A percentile compares a stretch with the other conserved stretches of the same genome.
Evolutionary conservation across 768 basidiomycete genomes (phyloP).

Genomic region (Podaxis carcinomalis): DNA sequence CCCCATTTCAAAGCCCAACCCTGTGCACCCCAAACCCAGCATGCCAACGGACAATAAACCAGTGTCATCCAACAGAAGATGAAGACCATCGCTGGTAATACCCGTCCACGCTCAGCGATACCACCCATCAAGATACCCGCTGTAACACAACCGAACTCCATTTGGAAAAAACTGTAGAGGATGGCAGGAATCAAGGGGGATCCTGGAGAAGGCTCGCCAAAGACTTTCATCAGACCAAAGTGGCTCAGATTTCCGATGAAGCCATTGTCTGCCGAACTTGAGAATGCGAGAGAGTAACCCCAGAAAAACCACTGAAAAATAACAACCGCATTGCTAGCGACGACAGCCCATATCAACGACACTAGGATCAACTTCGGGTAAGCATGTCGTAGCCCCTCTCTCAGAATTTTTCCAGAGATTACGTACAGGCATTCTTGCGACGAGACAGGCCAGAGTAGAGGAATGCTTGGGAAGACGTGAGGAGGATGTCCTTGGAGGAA

Average conservation of each 20-base stretch:
- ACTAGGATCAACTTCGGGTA: conserved; percentile 28
- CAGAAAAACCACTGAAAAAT: conserved; percentile 78
- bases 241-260: conserved; percentile 78
- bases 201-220: conserved; percentile 70
- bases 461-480: conserved; percentile 43
- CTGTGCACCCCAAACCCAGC: conserved; percentile 76
- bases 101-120: conserved; percentile 81
- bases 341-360: conserved; percentile 72
- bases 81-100: conserved; percentile 78
- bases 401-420: not conserved
- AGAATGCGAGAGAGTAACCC: conserved; percentile 79
- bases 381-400: not conserved
- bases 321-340: conserved; percentile 68
- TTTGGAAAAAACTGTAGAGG: conserved; percentile 83
- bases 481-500: not conserved
- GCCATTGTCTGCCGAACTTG: conserved; percentile 67
- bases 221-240: conserved; percentile 72
- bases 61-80: conserved; percentile 82
- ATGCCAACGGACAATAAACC: conserved; percentile 85
- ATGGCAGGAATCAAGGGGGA: conserved; percentile 79
- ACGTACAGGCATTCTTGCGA: conserved; percentile 56
- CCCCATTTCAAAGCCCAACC: conserved; percentile 89
- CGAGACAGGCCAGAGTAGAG: conserved; percentile 71
- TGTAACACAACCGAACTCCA: conserved; percentile 83
- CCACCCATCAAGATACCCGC: conserved; percentile 75